Percentiles rank a stretch among this genome's conserved stretches.
These are phyloP conservation scores for Chytridium lagenaria DNA, from an alignment of 371 early-diverging fungal genomes.

Conservation along the genomic window DNA sequence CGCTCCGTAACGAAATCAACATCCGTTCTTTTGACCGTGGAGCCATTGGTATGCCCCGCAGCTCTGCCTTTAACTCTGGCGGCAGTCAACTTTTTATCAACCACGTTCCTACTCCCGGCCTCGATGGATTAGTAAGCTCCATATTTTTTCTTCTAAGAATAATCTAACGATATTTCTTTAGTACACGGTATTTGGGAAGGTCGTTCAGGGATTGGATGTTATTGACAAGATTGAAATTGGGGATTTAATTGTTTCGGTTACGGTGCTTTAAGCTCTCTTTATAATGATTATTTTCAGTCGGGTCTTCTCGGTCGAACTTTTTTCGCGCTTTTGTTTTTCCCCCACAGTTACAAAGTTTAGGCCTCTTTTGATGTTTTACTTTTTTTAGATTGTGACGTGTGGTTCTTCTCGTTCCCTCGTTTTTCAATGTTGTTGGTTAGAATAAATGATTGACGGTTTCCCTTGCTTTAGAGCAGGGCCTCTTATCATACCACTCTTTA, in stretches of 20 bases:
- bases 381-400: too few relatives aligned
- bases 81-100: constrained; percentile 10
- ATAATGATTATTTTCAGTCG: too few relatives aligned
- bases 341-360: too few relatives aligned
- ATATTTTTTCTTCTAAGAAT: neutral
- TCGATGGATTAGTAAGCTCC: constrained; percentile 2
- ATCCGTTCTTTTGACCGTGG: neutral
- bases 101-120: neutral
- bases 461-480: too few relatives aligned
- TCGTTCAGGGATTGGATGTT: neutral
- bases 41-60: constrained; percentile 12
- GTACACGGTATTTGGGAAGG: constrained; percentile 17
- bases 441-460: too few relatives aligned
- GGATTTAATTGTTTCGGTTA: neutral
- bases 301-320: too few relatives aligned
- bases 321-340: too few relatives aligned
- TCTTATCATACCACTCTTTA: too few relatives aligned
- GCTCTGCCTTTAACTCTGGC: constrained; percentile 5
- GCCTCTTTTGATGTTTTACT: too few relatives aligned
- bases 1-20: constrained; percentile 1
- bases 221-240: constrained; percentile 11
- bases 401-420: too few relatives aligned
- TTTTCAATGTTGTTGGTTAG: too few relatives aligned
- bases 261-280: neutral
- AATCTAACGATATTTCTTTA: neutral